phyloP scores from a whole-genome alignment of 768 basidiomycete species.

The Suillus fuscotomentosus region DNA sequence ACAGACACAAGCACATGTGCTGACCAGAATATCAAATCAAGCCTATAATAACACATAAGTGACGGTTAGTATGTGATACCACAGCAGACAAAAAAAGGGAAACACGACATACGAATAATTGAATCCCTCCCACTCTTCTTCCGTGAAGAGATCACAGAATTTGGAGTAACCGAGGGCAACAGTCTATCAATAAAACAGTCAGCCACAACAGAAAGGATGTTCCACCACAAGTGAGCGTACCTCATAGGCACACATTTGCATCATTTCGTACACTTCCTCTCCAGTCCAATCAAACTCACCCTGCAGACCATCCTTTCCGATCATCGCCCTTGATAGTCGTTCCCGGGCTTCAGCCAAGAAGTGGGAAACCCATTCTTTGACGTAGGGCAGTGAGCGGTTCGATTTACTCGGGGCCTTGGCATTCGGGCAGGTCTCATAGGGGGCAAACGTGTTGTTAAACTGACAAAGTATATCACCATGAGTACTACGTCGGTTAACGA shows the following conservation, averaged over 20 bases:
- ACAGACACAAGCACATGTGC: not conserved
- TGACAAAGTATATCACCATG: constrained; percentile 19
- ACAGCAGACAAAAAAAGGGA: not conserved
- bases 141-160: constrained; percentile 88
- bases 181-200: constrained; percentile 47
- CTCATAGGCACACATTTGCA: constrained; percentile 86
- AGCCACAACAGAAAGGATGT: not conserved
- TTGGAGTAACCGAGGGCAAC: constrained; percentile 89
- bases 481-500: not conserved
- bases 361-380: constrained; percentile 62
- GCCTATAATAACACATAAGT: constrained; percentile 30
- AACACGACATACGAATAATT: constrained; percentile 61
- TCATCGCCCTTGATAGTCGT: constrained; percentile 39
- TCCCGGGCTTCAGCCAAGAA: constrained; percentile 69
- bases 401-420: constrained; percentile 43
- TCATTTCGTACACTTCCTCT: constrained; percentile 74
- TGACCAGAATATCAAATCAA: constrained; percentile 67
- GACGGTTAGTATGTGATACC: not conserved
- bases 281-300: constrained; percentile 55
- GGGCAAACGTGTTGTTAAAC: constrained; percentile 86
- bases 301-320: constrained; percentile 22
- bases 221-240: constrained; percentile 31
- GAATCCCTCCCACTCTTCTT: constrained; percentile 93
- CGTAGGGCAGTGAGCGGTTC: constrained; percentile 57
- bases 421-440: constrained; percentile 82